A percentile compares a stretch with the other conserved stretches of the same genome.
These are phyloP conservation scores for Beauveria australis DNA, from an alignment of 2,329 filamentous ascomycete species.

Conservation along the genomic window DNA sequence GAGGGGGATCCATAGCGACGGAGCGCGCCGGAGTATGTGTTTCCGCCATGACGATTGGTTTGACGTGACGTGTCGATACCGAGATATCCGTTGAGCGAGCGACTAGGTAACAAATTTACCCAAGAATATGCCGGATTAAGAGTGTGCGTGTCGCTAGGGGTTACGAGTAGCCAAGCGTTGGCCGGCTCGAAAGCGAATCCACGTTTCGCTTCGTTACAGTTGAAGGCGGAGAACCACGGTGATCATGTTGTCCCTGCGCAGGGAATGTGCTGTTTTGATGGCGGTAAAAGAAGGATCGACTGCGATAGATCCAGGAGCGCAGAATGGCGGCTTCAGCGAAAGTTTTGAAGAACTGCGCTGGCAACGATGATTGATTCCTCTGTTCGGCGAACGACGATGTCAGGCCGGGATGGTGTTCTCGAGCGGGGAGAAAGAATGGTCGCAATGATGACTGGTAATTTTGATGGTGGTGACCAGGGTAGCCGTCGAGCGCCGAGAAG, in stretches of 20 bases:
- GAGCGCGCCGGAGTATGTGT: conserved; percentile 18
- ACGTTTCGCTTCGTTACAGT: conserved; percentile 4
- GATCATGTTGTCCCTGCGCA: conserved; percentile 8
- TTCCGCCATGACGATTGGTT: conserved; percentile 24
- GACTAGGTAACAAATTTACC: conserved; percentile 13
- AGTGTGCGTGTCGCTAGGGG: not conserved
- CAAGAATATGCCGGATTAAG: conserved; percentile 11
- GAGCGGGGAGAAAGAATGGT: not conserved
- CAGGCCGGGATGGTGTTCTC: not conserved
- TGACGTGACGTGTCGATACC: not conserved
- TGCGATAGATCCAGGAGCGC: not conserved
- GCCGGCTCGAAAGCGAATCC: conserved; percentile 12
- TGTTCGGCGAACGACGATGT: not conserved
- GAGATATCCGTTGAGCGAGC: conserved; percentile 16
- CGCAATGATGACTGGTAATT: not conserved
- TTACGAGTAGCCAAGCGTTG: conserved; percentile 8
- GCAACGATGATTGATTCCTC: not conserved
- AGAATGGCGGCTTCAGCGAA: not conserved
- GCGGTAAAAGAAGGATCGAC: not conserved
- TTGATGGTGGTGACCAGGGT: not conserved
- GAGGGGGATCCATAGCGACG: conserved; percentile 50
- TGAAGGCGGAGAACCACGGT: not conserved
- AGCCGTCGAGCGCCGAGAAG: not conserved
- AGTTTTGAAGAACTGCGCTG: not conserved
- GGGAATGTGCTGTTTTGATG: not conserved